Conservation (phyloP, 192 early-diverging fungal species). For the Coemansia sp. region DNA sequence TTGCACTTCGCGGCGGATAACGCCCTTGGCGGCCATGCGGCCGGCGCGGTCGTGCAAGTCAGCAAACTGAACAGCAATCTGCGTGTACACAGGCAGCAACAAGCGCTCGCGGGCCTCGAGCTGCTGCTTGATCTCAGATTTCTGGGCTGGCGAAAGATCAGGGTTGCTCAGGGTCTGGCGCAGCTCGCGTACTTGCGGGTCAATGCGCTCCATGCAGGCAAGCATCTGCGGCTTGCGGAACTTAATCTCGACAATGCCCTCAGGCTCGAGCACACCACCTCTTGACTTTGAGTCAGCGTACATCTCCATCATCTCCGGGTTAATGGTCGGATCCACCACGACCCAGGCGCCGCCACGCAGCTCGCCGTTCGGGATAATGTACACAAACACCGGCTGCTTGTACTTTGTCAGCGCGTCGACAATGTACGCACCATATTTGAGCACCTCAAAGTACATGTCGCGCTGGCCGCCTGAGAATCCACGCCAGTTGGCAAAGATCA, state of each 20-base stretch:
- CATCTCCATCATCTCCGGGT: conserved; percentile 99
- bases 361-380: conserved; percentile 91
- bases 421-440: conserved; percentile 96
- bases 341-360: conserved; percentile 99
- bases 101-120: conserved; percentile 84
- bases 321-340: conserved; percentile 95
- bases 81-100: conserved; percentile 88
- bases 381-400: conserved; percentile 97
- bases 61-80: conserved; percentile 93
- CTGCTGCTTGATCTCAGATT: conserved; percentile 64
- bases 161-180: conserved; percentile 64
- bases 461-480: conserved; percentile 98
- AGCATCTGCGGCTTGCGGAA: conserved; percentile 91
- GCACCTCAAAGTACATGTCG: conserved; percentile 97
- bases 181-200: conserved; percentile 70
- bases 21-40: conserved; percentile 94
- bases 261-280: conserved; percentile 94
- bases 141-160: conserved; percentile 60
- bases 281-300: conserved; percentile 89
- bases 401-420: conserved; percentile 96
- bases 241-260: conserved; percentile 98
- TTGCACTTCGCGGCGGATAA: conserved; percentile 72
- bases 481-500: conserved; percentile 99
- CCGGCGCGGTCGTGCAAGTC: conserved; percentile 96
- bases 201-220: conserved; percentile 90